These are phyloP conservation scores for Pseudocercospora musae DNA, from an alignment of 2,329 filamentous ascomycete species.

Conservation along the genomic window DNA sequence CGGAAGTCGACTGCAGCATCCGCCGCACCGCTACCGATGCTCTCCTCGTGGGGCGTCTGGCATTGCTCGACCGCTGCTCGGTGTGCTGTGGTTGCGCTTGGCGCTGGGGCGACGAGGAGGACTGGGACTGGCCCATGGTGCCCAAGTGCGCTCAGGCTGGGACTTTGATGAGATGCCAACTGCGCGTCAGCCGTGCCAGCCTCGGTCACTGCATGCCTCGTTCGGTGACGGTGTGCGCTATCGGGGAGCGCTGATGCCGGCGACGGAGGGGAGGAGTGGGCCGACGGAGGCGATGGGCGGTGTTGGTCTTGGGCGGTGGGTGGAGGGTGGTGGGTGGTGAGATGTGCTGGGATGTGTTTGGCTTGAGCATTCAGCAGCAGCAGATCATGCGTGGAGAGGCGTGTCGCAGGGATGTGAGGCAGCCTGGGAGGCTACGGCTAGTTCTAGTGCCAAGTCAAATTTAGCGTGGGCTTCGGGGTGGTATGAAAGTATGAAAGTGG, in stretches of 20 bases:
- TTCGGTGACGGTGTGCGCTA: neutral
- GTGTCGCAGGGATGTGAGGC: neutral
- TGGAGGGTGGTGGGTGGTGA: neutral
- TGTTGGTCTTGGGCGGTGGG: neutral
- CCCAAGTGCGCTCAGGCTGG: neutral
- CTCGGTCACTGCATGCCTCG: slow-evolving; percentile 4
- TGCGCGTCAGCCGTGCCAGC: neutral
- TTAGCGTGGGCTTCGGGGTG: neutral
- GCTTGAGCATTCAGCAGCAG: neutral
- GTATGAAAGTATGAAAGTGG: neutral
- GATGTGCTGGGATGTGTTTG: neutral
- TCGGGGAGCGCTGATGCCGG: neutral
- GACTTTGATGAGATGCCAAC: slow-evolving; percentile 1
- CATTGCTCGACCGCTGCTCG: neutral
- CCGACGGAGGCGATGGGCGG: neutral
- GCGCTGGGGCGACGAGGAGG: slow-evolving; percentile 29
- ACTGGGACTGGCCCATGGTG: slow-evolving; percentile 35
- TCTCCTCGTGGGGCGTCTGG: neutral
- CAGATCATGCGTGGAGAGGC: neutral
- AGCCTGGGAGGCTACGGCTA: neutral
- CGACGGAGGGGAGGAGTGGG: neutral
- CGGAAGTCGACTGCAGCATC: neutral
- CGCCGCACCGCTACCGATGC: slow-evolving; percentile 4
- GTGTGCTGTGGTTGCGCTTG: neutral
- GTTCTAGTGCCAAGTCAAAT: too few relatives aligned